Percentiles rank a stretch among this genome's conserved stretches.
phyloP scores from a whole-genome alignment of 345 rosid genomes.

The Gossypium raimondii region DNA sequence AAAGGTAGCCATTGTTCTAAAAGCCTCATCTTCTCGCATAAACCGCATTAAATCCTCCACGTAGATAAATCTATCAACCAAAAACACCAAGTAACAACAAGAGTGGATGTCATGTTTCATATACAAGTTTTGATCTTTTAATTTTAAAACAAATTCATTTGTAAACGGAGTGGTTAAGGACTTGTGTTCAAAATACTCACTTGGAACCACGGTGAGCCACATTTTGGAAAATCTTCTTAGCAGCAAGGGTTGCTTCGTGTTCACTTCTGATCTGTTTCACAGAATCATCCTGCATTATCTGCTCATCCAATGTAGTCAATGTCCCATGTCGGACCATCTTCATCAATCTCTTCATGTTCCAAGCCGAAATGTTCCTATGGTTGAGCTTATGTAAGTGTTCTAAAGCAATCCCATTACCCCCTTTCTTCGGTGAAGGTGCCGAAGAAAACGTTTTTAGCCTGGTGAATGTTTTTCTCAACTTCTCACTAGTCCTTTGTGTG shows the following conservation, averaged over 20 bases:
- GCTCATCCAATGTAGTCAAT: constrained; percentile 77
- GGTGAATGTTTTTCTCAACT: constrained; percentile 11
- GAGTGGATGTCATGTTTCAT: not conserved
- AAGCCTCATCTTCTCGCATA: constrained; percentile 73
- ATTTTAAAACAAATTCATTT: not conserved
- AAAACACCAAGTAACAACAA: not conserved
- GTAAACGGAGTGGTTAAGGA: not conserved
- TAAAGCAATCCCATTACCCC: constrained; percentile 43
- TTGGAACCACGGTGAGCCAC: constrained; percentile 54
- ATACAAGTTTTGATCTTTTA: not conserved
- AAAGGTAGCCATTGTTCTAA: constrained; percentile 59
- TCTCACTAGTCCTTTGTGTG: constrained; percentile 30
- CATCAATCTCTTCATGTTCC: constrained; percentile 97
- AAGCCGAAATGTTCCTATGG: constrained; percentile 75
- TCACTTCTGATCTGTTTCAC: constrained; percentile 64
- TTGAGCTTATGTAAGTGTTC: constrained; percentile 69
- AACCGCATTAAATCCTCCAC: constrained; percentile 72
- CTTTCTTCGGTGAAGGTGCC: constrained; percentile 26
- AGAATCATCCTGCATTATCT: constrained; percentile 55
- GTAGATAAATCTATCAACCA: constrained; percentile 49
- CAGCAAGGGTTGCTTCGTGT: constrained; percentile 78
- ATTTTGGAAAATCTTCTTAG: constrained; percentile 78
- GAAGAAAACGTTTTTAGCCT: constrained; percentile 33
- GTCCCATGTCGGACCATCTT: constrained; percentile 73
- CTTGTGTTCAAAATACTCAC: constrained; percentile 27